A percentile compares a stretch with the other conserved stretches of the same genome.
Evolutionary conservation across 1,284 basidiomycete genomes (phyloP).

Genomic region (Grifola frondosa): DNA sequence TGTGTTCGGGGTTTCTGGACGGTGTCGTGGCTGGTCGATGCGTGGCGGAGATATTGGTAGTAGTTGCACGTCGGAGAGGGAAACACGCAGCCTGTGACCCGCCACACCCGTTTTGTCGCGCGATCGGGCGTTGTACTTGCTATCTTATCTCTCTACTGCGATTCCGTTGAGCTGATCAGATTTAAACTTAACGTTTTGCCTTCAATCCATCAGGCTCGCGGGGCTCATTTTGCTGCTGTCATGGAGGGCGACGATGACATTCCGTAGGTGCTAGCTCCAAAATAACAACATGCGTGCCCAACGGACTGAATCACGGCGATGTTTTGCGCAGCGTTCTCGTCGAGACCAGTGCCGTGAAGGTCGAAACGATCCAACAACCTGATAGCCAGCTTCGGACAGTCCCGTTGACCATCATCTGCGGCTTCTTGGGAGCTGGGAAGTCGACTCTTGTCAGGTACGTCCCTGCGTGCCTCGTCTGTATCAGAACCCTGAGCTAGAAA

Average conservation of each 20-base stretch:
- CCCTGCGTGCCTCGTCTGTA: neutral
- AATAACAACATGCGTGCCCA: neutral
- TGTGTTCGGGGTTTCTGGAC: too few relatives aligned
- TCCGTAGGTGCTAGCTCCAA: constrained; percentile 24
- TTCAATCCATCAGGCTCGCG: neutral
- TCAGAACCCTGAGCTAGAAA: neutral
- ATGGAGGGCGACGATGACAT: constrained; percentile 28
- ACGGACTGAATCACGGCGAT: too few relatives aligned
- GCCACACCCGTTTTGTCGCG: neutral
- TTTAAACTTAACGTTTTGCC: too few relatives aligned
- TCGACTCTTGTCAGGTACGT: constrained; percentile 79
- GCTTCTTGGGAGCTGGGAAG: constrained; percentile 91
- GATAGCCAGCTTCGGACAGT: constrained; percentile 41
- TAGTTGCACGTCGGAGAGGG: too few relatives aligned
- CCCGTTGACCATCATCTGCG: constrained; percentile 88
- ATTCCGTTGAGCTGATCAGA: too few relatives aligned
- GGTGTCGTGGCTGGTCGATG: too few relatives aligned
- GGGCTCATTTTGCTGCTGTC: neutral
- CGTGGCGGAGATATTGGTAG: too few relatives aligned
- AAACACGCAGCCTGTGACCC: too few relatives aligned
- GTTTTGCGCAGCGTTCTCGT: constrained; percentile 47
- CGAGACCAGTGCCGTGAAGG: constrained; percentile 28
- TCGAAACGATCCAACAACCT: constrained; percentile 5
- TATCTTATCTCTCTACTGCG: too few relatives aligned
- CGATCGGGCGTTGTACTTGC: too few relatives aligned